phyloP scores from a whole-genome alignment of 331 rosid species.

The Quercus tomentella region DNA sequence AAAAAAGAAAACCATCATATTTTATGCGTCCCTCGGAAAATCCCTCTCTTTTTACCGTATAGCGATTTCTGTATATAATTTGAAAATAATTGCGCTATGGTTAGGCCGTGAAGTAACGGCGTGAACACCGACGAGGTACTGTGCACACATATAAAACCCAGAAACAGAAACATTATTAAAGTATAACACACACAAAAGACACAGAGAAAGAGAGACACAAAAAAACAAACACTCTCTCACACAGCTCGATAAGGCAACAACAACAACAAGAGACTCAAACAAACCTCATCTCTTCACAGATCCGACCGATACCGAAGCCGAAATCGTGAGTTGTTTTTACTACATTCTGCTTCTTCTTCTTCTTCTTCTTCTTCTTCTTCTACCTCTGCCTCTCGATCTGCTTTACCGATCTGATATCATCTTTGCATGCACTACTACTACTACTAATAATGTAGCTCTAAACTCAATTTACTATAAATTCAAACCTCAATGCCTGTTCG shows the following conservation, averaged over 20 bases:
- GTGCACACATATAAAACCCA: constrained; percentile 29
- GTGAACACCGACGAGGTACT: constrained; percentile 44
- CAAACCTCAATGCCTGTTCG: background rate
- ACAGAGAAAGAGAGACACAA: constrained; percentile 15
- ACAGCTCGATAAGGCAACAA: constrained; percentile 6
- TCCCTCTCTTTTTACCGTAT: no score
- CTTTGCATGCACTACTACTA: no score
- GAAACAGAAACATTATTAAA: constrained; percentile 21
- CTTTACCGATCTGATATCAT: background rate
- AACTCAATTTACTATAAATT: background rate
- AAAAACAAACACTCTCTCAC: background rate
- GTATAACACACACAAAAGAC: background rate
- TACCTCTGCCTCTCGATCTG: constrained; percentile 11
- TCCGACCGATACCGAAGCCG: constrained; percentile 23
- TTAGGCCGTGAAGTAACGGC: constrained; percentile 42
- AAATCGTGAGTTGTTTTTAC: constrained; percentile 29
- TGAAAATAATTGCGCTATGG: background rate
- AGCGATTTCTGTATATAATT: no score
- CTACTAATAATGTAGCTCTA: no score
- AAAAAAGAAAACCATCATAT: no score
- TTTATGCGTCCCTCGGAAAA: no score
- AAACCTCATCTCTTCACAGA: constrained; percentile 18
- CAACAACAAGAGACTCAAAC: background rate
- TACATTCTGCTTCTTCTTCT: background rate
- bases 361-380: background rate